phyloP scores from a whole-genome alignment of 2,329 filamentous ascomycete genomes.

The Claviceps arundinis region DNA sequence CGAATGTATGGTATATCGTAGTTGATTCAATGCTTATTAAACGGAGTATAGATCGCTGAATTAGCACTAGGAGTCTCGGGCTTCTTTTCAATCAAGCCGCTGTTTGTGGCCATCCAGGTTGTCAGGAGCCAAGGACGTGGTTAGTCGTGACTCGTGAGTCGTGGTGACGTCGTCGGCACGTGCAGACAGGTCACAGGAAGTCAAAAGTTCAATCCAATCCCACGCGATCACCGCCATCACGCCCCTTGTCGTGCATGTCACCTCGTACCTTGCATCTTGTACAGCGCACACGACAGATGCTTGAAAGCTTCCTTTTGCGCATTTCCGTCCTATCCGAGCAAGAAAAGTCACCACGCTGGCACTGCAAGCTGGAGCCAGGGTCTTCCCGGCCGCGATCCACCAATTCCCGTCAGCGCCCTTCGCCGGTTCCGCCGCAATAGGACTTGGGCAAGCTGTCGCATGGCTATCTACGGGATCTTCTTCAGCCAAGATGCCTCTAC shows the following conservation, averaged over 20 bases:
- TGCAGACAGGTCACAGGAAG: neutral
- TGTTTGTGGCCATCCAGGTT: no score
- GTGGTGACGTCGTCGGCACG: constrained; percentile 2
- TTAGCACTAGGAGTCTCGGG: no score
- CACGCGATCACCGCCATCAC: neutral
- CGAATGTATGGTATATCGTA: no score
- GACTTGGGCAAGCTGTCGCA: constrained; percentile 3
- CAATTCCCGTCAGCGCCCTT: neutral
- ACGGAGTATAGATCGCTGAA: no score
- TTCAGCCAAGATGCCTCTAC: constrained; percentile 23
- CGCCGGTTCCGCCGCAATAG: neutral
- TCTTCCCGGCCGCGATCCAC: neutral
- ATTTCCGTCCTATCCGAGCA: neutral
- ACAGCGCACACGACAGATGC: neutral
- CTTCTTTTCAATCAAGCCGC: no score
- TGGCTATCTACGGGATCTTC: constrained; percentile 8
- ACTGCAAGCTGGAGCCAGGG: constrained; percentile 3
- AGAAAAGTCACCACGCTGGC: constrained; percentile 6
- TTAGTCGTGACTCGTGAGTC: neutral
- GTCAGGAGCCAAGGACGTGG: no score
- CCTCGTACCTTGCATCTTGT: neutral
- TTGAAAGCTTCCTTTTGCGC: neutral
- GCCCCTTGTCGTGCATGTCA: neutral
- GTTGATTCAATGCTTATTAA: no score
- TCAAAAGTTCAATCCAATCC: neutral